A percentile compares a stretch with the other conserved stretches of the same genome.
Evolutionary conservation across 148 eudicot species (phyloP).

Genomic region (Mesembryanthemum crystallinum): DNA sequence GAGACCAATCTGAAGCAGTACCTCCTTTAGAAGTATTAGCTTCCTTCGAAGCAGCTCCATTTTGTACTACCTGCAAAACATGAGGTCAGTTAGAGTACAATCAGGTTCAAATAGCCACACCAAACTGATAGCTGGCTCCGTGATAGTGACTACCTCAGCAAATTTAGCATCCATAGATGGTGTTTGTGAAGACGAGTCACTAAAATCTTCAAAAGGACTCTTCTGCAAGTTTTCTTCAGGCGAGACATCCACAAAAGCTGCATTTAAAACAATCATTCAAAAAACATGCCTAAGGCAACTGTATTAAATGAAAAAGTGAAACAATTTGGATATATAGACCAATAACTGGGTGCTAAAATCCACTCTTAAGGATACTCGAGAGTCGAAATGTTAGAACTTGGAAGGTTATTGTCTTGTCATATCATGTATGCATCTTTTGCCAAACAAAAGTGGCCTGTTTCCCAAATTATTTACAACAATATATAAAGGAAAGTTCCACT

Average conservation of each 20-base stretch:
- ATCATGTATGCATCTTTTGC: background rate
- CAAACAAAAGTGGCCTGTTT: background rate
- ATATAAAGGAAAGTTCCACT: background rate
- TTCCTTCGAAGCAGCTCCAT: conserved; percentile 58
- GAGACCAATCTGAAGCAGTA: conserved; percentile 19
- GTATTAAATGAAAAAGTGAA: conserved; percentile 5
- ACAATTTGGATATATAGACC: background rate
- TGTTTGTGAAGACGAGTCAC: conserved; percentile 42
- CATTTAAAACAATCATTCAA: conserved; percentile 11
- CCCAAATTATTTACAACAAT: background rate
- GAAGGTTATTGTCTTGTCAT: background rate
- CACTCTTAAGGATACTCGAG: background rate
- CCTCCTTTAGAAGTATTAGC: conserved; percentile 31
- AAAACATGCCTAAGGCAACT: too few species aligned
- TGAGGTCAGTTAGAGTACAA: background rate
- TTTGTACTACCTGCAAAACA: conserved; percentile 58
- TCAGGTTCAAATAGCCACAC: conserved; percentile 6
- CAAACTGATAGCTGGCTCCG: conserved; percentile 11
- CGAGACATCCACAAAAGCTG: conserved; percentile 92
- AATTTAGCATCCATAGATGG: conserved; percentile 39
- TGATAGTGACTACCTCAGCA: conserved; percentile 44
- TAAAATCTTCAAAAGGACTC: conserved; percentile 60
- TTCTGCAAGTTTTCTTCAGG: conserved; percentile 72
- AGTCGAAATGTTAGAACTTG: too few species aligned
- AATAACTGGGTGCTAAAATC: background rate